phyloP scores from a whole-genome alignment of 2,329 filamentous ascomycete species.

The Alternaria postmessia region DNA sequence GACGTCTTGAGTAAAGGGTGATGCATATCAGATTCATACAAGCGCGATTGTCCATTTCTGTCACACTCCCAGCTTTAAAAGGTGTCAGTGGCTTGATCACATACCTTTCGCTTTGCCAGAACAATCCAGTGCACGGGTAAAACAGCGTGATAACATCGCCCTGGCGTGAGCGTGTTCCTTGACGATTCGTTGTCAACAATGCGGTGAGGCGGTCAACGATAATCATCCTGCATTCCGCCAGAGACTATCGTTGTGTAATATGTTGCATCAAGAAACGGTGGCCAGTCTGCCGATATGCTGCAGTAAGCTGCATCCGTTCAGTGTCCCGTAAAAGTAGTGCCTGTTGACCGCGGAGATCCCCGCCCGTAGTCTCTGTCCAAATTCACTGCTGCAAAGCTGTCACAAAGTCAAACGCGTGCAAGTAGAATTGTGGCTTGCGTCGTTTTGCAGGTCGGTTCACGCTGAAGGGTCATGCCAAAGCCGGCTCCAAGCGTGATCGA shows the following conservation, averaged over 20 bases:
- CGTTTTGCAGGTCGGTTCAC: not conserved
- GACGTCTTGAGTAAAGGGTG: not conserved
- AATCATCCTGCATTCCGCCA: slow-evolving; percentile 1
- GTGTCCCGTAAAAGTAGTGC: slow-evolving; percentile 1
- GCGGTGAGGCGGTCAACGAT: slow-evolving; percentile 14
- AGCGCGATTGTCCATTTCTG: not conserved
- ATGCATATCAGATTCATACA: slow-evolving; percentile 8
- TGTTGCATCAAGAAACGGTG: slow-evolving; percentile 5
- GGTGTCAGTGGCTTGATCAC: not conserved
- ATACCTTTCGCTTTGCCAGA: not conserved
- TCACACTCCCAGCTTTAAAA: not conserved
- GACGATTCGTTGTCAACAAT: not conserved
- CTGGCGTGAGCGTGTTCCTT: not conserved
- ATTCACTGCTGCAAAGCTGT: not conserved
- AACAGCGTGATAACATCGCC: not conserved
- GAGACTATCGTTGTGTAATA: slow-evolving; percentile 10
- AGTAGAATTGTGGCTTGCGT: not conserved
- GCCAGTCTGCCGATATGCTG: slow-evolving; percentile 22
- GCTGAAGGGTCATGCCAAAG: not conserved
- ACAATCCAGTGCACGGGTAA: not conserved
- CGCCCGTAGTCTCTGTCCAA: not conserved
- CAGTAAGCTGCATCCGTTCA: slow-evolving; percentile 11
- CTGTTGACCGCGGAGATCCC: not conserved
- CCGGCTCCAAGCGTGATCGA: not conserved
- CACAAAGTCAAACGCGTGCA: not conserved